Base-by-base conservation (phyloP, 495 filamentous ascomycete genomes). In the Penicillium ucsense region DNA sequence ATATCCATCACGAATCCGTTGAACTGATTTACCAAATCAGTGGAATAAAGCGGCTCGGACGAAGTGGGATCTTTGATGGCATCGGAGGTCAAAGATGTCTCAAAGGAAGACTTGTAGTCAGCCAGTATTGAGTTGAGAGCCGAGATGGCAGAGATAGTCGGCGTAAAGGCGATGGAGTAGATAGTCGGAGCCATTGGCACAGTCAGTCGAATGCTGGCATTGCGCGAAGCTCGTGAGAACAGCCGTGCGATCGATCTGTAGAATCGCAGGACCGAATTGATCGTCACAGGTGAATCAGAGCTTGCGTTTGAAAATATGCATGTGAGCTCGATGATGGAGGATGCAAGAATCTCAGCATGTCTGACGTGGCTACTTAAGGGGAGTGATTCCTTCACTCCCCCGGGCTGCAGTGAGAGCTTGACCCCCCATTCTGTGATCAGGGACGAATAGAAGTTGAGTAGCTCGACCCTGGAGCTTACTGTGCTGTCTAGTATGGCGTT, bases 1-100 rank as follows among this genome's bases (percentile, higher is more conserved):
- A 88, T 75, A 56, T 95, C 89, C 84, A 92, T 92, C 31, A 94
- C 74, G 56, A 84, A 89, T 6, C 84, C 84, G 62, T 95, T 95
- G 68, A 92, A 91, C 20, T 76, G 71, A 37, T 79, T 74, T 44
- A 89, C 69, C 4, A 70, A 41, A 3, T 78, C 54, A 76, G 79
- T 52, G 64, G 66, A 41, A 64, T 72, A 52, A 68, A 76, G 49
- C 68, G 76, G 42, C 48, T 62, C 45, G 46, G 67, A 7, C 53
- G 69, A 34, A 44, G 58, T 45, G 11, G 57, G 55, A 11, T 48
- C 28, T 49, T 66, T 63, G 4, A 72, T 55, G 8, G 54, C 51
- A 40, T 62, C 36, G 0, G 70, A 67, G 5, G 60, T 65, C 63
- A 84, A 76, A 51, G 82, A 77, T 4, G 66, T 62, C 59, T 94